A percentile compares a stretch with the other conserved stretches of the same genome.
Evolutionary conservation across 176 grass and related monocot genomes (phyloP).

Genomic region (Eragrostis curvula): DNA sequence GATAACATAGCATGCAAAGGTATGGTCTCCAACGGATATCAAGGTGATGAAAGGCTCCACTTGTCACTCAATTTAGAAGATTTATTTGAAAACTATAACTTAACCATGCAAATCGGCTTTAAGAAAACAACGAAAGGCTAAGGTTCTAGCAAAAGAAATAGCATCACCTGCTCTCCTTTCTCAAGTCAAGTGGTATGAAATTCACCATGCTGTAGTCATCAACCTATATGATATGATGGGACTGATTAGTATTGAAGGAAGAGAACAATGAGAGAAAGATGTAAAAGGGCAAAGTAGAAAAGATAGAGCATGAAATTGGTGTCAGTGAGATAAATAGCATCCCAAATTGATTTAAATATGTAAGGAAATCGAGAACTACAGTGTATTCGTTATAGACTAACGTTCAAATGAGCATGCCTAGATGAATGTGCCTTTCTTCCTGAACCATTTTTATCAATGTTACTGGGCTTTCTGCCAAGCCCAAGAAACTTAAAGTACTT

Average conservation of each 20-base stretch:
- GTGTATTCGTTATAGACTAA: neutral
- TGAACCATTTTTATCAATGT: neutral
- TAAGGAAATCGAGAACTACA: conserved; percentile 20
- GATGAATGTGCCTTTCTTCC: neutral
- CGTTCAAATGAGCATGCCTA: neutral
- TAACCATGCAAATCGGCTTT: neutral
- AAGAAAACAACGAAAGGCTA: neutral
- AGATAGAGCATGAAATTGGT: neutral
- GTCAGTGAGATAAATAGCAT: neutral
- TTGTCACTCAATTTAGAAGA: neutral
- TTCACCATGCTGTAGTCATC: conserved; percentile 94
- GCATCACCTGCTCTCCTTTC: conserved; percentile 79
- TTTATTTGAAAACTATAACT: neutral
- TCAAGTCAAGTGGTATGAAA: conserved; percentile 83
- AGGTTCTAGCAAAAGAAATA: conserved; percentile 25
- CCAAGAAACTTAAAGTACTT: neutral
- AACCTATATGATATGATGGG: conserved; percentile 55
- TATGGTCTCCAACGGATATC: neutral
- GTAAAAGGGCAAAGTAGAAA: neutral
- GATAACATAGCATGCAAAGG: neutral
- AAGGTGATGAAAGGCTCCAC: neutral
- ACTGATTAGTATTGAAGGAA: conserved; percentile 27
- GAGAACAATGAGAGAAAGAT: neutral
- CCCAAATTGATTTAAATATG: conserved; percentile 8
- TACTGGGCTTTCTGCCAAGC: conserved; percentile 1